Evolutionary conservation across 192 early-diverging fungal species (phyloP).

Genomic region (Rhizophlyctis rosea): DNA sequence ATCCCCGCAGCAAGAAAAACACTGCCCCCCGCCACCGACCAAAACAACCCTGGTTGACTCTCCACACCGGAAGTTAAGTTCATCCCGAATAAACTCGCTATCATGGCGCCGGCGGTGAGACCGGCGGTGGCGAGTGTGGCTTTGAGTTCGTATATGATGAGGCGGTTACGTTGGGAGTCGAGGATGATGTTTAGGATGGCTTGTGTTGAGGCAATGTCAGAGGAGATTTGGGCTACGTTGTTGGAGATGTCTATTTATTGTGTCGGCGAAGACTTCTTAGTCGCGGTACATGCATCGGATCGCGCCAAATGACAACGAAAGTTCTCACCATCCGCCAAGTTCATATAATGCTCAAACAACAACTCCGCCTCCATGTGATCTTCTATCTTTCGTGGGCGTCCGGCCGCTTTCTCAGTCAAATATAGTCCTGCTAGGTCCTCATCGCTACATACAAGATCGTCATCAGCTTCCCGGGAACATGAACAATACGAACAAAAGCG

Average conservation of each 20-base stretch:
- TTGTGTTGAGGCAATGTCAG: slow-evolving; percentile 69
- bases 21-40: slow-evolving; percentile 37
- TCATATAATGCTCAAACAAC: slow-evolving; percentile 85
- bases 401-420: slow-evolving; percentile 73
- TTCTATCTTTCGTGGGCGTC: slow-evolving; percentile 45
- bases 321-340: slow-evolving; percentile 68
- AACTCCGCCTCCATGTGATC: slow-evolving; percentile 90
- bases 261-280: background rate
- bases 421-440: slow-evolving; percentile 91
- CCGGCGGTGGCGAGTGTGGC: slow-evolving; percentile 78
- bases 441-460: slow-evolving; percentile 45
- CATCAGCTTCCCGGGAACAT: too few relatives aligned
- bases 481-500: too few relatives aligned
- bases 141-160: slow-evolving; percentile 79
- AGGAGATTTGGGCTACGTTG: slow-evolving; percentile 55
- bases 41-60: slow-evolving; percentile 64
- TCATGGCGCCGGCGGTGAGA: slow-evolving; percentile 68
- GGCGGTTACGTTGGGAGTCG: slow-evolving; percentile 78
- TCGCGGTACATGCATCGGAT: background rate
- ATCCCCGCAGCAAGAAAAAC: background rate
- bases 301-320: slow-evolving; percentile 2
- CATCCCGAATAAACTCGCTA: slow-evolving; percentile 85
- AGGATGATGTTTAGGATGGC: slow-evolving; percentile 82
- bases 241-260: slow-evolving; percentile 23
- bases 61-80: slow-evolving; percentile 79